Base-by-base conservation (phyloP, 2,329 filamentous ascomycete genomes). In the Apiospora arundinis region DNA sequence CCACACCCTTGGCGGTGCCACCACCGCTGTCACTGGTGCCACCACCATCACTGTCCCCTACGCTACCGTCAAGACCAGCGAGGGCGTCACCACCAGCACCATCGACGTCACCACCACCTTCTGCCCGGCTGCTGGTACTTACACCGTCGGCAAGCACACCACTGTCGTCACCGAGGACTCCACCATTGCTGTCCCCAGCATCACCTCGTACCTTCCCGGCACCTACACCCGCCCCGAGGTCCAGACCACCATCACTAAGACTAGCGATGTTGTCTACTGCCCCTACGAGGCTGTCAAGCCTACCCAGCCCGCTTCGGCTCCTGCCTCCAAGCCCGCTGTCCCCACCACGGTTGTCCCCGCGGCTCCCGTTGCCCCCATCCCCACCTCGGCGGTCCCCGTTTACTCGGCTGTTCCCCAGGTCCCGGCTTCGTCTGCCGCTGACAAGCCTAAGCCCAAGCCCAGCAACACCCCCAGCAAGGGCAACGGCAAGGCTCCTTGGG, bases 41-140 rank as follows among this genome's bases (percentile, higher is more conserved):
- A 94, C 92, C 74, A 93, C 90, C 45, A 86, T 94, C 71, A 88
- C 88, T 77, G 93, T 90, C 88, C 92, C 92, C 69, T 90, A 91
- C 75, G 91, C 92, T 75, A 90, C 90, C 72, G 87, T 90, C 76
- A 86, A 87, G 76, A 91, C 91, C 75, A 83, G 84, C 74, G 83
- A 82, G 74, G 87, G 88, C 75, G 88, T 89, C 68, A 88, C 89
- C 71, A 93, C 90, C 83, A 92, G 87, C 84, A 85, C 91, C 77
- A 89, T 94, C 78, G 85, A 88, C 83, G 89, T 85, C 77, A 94
- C 92, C 78, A 91, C 90, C 78, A 93, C 91, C 79, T 88, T 92
- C 79, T 94, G 92, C 90, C 92, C 92, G 73, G 85, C 85, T 68
- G 86, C 92, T 78, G 92, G 92, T 81, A 93, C 91, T 71, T 95